These are phyloP conservation scores for Ilex aquifolium DNA, from an alignment of 257 asterid genomes.

Conservation along the genomic window DNA sequence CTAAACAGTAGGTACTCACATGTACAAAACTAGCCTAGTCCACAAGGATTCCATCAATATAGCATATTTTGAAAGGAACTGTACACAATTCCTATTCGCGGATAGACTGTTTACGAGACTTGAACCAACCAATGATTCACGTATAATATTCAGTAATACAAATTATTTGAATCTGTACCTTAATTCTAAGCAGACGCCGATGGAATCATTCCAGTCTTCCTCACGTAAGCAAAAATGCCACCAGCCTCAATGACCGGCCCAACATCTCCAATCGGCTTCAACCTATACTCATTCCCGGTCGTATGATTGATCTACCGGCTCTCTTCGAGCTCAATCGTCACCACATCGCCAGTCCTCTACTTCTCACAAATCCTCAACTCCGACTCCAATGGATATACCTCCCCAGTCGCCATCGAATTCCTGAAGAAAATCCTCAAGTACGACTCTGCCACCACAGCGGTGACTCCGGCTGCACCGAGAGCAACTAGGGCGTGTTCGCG, in stretches of 20 bases:
- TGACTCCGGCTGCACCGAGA: constrained; percentile 77
- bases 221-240: constrained; percentile 85
- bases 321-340: constrained; percentile 68
- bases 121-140: too few species aligned
- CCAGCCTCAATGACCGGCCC: constrained; percentile 96
- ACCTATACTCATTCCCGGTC: constrained; percentile 60
- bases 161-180: background rate
- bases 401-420: constrained; percentile 92
- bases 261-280: constrained; percentile 95
- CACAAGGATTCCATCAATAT: too few species aligned
- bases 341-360: constrained; percentile 81
- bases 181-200: constrained; percentile 27
- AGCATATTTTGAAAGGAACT: too few species aligned
- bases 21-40: too few species aligned
- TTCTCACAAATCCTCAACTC: constrained; percentile 83
- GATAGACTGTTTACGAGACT: too few species aligned
- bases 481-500: constrained; percentile 98
- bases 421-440: constrained; percentile 85
- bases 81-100: too few species aligned
- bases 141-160: too few species aligned
- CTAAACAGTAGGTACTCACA: too few species aligned
- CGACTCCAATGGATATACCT: constrained; percentile 84
- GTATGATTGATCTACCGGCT: constrained; percentile 75
- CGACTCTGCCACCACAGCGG: constrained; percentile 90
- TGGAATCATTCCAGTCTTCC: constrained; percentile 91